A percentile compares a stretch with the other conserved stretches of the same genome.
phyloP scores from a whole-genome alignment of 306 rosid genomes.

The Cicer chorassanicum region DNA sequence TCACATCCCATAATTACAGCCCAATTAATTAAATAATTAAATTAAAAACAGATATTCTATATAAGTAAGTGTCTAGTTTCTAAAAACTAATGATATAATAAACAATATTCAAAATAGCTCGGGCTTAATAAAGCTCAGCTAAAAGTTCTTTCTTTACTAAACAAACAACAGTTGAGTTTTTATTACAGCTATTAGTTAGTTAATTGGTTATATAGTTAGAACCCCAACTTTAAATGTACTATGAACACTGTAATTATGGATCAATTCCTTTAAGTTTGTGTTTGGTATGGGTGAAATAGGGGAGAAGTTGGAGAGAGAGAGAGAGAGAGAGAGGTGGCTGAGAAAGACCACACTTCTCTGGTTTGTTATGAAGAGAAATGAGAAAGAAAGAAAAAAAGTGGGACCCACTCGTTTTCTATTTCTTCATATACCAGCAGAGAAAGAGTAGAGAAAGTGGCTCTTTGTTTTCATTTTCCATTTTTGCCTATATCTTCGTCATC shows the following conservation, averaged over 20 bases:
- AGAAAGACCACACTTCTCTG: too few relatives aligned
- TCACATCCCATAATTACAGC: not conserved
- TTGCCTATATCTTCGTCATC: not conserved
- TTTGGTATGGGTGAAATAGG: too few relatives aligned
- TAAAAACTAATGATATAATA: not conserved
- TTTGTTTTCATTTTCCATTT: too few relatives aligned
- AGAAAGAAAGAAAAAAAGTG: too few relatives aligned
- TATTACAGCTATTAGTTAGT: not conserved
- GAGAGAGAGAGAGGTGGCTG: too few relatives aligned
- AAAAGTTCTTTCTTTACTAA: conserved; percentile 4
- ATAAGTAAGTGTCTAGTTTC: not conserved
- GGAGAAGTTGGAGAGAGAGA: too few relatives aligned
- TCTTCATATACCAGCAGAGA: too few relatives aligned
- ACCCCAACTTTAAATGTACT: not conserved
- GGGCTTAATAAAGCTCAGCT: conserved; percentile 4
- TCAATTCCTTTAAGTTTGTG: not conserved
- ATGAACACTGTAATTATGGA: not conserved
- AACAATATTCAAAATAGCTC: not conserved
- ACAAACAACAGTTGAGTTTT: not conserved
- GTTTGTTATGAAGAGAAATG: too few relatives aligned
- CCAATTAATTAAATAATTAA: conserved; percentile 1
- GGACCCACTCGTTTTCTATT: too few relatives aligned
- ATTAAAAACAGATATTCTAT: not conserved
- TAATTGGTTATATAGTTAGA: not conserved
- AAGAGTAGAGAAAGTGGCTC: too few relatives aligned